A percentile compares a stretch with the other conserved stretches of the same genome.
These are phyloP conservation scores for Logfia minima DNA, from an alignment of 129 eudicot genomes.

Conservation along the genomic window DNA sequence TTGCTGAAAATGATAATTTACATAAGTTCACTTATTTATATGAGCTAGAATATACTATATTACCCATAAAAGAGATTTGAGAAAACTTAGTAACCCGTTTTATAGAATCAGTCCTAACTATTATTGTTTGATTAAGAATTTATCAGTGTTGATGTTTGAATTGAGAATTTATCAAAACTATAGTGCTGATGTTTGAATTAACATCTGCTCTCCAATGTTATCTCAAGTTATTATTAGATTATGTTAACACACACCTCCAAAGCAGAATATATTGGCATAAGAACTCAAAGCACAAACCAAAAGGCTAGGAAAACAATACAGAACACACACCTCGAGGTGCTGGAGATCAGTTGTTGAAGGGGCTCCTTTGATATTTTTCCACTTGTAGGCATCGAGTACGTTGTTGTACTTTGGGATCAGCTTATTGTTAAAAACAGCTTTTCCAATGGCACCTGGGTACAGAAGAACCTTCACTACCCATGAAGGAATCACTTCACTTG, in stretches of 20 bases:
- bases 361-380: slow-evolving; percentile 23
- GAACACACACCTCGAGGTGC: slow-evolving; percentile 54
- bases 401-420: slow-evolving; percentile 43
- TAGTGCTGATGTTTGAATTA: no score
- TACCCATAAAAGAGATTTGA: no score
- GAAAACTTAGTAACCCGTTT: no score
- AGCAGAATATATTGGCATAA: background rate
- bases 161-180: no score
- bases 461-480: slow-evolving; percentile 47
- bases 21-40: no score
- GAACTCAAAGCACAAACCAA: background rate
- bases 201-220: background rate
- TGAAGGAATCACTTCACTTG: slow-evolving; percentile 51
- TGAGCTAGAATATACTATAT: no score
- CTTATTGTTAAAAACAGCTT: slow-evolving; percentile 31
- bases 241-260: background rate
- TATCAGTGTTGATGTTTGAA: no score
- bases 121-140: no score
- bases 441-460: slow-evolving; percentile 55
- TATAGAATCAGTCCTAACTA: no score
- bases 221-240: background rate
- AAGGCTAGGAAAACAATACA: background rate
- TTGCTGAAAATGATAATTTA: no score
- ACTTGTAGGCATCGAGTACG: slow-evolving; percentile 36
- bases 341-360: slow-evolving; percentile 46